phyloP scores from a whole-genome alignment of 2,329 filamentous ascomycete genomes.

The Colletotrichum limetticola region DNA sequence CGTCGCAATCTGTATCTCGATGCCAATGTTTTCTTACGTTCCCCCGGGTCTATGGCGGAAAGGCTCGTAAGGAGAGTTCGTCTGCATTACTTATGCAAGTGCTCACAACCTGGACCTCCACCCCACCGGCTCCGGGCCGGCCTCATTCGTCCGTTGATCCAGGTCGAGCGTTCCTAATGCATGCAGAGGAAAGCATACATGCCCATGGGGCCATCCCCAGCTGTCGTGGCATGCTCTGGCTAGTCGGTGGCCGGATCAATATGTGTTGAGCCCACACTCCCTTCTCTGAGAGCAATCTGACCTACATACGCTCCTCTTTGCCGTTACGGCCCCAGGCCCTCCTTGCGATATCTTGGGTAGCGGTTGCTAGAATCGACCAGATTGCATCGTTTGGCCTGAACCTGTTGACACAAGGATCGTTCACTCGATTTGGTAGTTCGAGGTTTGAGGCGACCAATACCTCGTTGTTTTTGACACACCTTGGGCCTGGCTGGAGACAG shows the following conservation, averaged over 20 bases:
- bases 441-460: neutral
- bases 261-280: slow-evolving; percentile 31
- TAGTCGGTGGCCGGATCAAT: slow-evolving; percentile 38
- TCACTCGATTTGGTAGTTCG: neutral
- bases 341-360: neutral
- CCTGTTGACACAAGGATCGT: neutral
- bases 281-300: slow-evolving; percentile 23
- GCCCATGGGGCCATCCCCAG: slow-evolving; percentile 31
- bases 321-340: neutral
- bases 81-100: slow-evolving; percentile 35
- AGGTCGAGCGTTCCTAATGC: slow-evolving; percentile 38
- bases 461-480: neutral
- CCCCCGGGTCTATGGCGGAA: neutral
- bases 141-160: slow-evolving; percentile 29
- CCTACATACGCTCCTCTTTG: neutral
- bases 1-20: neutral
- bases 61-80: neutral
- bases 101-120: slow-evolving; percentile 3
- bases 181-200: slow-evolving; percentile 37
- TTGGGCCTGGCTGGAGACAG: neutral
- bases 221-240: slow-evolving; percentile 51
- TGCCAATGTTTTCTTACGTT: neutral
- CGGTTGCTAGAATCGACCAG: neutral
- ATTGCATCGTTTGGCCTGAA: neutral
- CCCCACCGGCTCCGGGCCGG: slow-evolving; percentile 32